Conservation (phyloP, 2,329 filamentous ascomycete species). For the Paramyrothecium sp. region DNA sequence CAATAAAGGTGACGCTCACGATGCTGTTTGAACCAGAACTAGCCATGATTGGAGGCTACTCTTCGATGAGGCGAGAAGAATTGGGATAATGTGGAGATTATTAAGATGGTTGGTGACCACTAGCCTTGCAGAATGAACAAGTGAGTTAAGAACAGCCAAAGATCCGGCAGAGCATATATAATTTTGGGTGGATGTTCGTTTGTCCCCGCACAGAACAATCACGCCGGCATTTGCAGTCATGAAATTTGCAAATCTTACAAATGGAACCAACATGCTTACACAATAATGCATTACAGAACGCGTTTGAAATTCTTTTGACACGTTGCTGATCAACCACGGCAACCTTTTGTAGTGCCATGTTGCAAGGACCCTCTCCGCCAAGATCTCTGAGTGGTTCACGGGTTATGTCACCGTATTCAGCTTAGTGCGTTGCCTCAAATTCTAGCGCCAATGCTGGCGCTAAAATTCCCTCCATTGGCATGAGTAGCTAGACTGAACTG, state of each 20-base stretch:
- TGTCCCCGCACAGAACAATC: too few relatives aligned
- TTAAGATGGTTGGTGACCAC: neutral
- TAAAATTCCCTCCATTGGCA: too few relatives aligned
- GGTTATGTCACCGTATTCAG: neutral
- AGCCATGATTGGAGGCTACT: too few relatives aligned
- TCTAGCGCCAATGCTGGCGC: neutral
- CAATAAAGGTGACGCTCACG: too few relatives aligned
- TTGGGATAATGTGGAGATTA: neutral
- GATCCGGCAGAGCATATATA: neutral
- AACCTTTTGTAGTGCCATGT: neutral
- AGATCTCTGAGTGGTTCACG: neutral
- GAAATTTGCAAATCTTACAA: neutral
- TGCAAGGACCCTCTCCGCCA: neutral
- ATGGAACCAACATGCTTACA: neutral
- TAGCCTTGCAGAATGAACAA: neutral
- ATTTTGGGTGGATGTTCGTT: neutral
- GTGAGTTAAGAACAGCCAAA: too few relatives aligned
- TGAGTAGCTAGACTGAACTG: too few relatives aligned
- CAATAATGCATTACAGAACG: neutral
- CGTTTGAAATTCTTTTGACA: too few relatives aligned
- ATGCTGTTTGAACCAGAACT: too few relatives aligned
- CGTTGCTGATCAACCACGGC: neutral
- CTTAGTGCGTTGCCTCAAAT: neutral
- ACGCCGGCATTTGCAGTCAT: neutral
- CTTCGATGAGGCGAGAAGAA: constrained; percentile 9